Conservation (phyloP, 2,329 filamentous ascomycete species). For the Aureobasidium uvarum region DNA sequence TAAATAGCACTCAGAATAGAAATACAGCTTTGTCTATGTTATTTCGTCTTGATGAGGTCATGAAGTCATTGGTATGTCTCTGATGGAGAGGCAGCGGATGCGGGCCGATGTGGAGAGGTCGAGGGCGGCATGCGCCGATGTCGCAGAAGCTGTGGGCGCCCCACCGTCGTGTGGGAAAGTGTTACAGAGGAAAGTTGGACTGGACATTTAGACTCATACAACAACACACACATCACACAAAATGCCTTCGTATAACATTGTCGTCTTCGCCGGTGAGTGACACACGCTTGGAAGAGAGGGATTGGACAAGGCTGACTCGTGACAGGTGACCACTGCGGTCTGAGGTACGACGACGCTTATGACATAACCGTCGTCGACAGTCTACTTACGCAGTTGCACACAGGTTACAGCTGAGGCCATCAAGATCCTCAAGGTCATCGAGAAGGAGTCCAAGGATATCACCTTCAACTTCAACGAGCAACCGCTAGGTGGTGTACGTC, state of each 20-base stretch:
- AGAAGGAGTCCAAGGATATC: slow-evolving; percentile 66
- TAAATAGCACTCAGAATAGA: neutral
- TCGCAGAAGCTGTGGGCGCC: slow-evolving; percentile 22
- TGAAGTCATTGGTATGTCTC: neutral
- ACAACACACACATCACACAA: slow-evolving; percentile 32
- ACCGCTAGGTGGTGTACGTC: slow-evolving; percentile 76
- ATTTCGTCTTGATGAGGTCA: neutral
- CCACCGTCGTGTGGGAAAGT: slow-evolving; percentile 17
- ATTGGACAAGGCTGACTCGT: slow-evolving; percentile 12
- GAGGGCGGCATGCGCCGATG: neutral
- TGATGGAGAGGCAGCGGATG: neutral
- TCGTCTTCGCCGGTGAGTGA: slow-evolving; percentile 66
- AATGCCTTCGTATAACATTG: slow-evolving; percentile 73
- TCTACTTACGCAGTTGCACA: slow-evolving; percentile 25
- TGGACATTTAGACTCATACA: slow-evolving; percentile 8
- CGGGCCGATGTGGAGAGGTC: slow-evolving; percentile 5
- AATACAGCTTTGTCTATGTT: neutral
- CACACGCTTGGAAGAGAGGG: neutral
- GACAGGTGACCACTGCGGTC: slow-evolving; percentile 71
- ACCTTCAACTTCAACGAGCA: slow-evolving; percentile 90
- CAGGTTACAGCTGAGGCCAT: slow-evolving; percentile 80
- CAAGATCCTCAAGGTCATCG: slow-evolving; percentile 80
- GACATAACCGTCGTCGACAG: slow-evolving; percentile 9
- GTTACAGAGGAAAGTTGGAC: slow-evolving; percentile 6
- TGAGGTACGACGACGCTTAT: slow-evolving; percentile 58